These are phyloP conservation scores for Diospyros lotus DNA, from an alignment of 148 eudicot species.

Conservation along the genomic window DNA sequence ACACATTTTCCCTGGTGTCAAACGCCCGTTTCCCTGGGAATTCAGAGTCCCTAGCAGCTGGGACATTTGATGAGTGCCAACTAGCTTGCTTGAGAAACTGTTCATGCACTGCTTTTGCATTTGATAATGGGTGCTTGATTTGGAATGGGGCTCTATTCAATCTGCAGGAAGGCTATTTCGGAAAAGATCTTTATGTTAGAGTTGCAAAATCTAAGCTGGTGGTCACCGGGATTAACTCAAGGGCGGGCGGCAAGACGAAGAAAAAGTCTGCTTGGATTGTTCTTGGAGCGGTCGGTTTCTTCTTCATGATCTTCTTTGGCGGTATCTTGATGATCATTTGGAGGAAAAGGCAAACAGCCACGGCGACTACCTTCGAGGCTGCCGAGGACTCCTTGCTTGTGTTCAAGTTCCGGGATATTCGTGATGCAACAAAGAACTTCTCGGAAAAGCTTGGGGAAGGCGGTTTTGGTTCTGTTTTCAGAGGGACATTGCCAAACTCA, in stretches of 20 bases:
- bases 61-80: constrained; percentile 21
- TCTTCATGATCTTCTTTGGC: constrained; percentile 10
- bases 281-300: constrained; percentile 12
- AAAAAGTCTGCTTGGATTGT: constrained; percentile 26
- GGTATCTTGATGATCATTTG: constrained; percentile 14
- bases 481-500: constrained; percentile 43
- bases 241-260: neutral
- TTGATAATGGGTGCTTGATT: constrained; percentile 23
- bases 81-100: constrained; percentile 31
- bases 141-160: constrained; percentile 36
- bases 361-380: neutral
- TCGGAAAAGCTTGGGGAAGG: constrained; percentile 45
- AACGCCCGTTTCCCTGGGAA: neutral
- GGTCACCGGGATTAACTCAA: constrained; percentile 24
- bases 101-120: constrained; percentile 40
- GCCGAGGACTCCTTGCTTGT: constrained; percentile 41
- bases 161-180: constrained; percentile 24
- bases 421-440: constrained; percentile 43
- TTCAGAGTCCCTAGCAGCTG: constrained; percentile 1
- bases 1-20: too few species aligned
- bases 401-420: constrained; percentile 32
- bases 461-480: constrained; percentile 52
- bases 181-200: constrained; percentile 29
- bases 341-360: constrained; percentile 6
- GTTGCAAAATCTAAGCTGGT: constrained; percentile 30